Base-by-base conservation (phyloP, 176 grass and related monocot genomes). In the Oryza nivara region DNA sequence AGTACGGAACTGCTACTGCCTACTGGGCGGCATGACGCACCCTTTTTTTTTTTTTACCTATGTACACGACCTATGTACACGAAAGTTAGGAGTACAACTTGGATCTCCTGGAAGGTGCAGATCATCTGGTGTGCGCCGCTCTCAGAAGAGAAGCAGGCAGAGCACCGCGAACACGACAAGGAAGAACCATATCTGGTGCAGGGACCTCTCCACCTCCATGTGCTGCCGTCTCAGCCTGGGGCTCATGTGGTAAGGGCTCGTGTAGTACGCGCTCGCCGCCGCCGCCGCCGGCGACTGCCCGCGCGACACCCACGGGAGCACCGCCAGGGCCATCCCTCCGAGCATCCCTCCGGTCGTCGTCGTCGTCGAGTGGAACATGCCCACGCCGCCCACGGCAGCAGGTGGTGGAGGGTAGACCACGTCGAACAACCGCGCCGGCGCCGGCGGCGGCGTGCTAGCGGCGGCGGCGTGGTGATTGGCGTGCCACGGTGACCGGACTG, bases 181-280 rank as follows among this genome's bases (percentile, higher is more conserved):
- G 88, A 96, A 96, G 88, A 96, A 38, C 65, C 88, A 86, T 58
- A 94, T 82, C 83, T 99, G 96, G 80, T 99, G 91, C 67, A 99
- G 91, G 2, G 86, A 90, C 66, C 82, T 92, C 89, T 89, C 93
- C 65, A 96, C 56, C 75, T 90, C 83, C 45, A 94, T 45, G 40
- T 96, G 80, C 71, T 74, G 91, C 78, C 86, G 87, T 36, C 89
- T 90, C 69, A 87, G 70, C 78, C 93, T 85, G 2, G 91, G 85
- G 61, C 34, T 92, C 79, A 82, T 32, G 23, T 70, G 72, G 60
- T 97, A 93, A 0, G 86, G 85, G 46, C 68, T 84, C 41, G 83
- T 35, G 80, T 88, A 77, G 76, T 76, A 74, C 88, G 68, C 45
- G 15, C 65, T 79, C 9, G 78, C 51, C 11, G 30, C 30, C 30